A percentile compares a stretch with the other conserved stretches of the same genome.
Evolutionary conservation across 2,329 filamentous ascomycete species (phyloP).

Genomic region (Apiospora sp.): DNA sequence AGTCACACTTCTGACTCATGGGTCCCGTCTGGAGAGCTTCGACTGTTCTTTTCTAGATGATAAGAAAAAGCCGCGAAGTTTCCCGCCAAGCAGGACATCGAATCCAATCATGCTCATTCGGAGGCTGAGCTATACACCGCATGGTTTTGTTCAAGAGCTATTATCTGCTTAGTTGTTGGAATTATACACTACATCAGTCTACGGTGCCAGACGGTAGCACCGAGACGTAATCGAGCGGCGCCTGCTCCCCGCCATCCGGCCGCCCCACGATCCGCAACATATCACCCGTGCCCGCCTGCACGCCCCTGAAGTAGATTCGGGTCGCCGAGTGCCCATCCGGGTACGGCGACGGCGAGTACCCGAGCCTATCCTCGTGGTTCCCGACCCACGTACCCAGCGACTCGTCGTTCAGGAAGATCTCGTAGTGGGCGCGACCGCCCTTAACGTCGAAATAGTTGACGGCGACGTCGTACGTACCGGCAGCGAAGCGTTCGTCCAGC

Average conservation of each 20-base stretch:
- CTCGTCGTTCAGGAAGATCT: slow-evolving; percentile 60
- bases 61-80: too few species aligned
- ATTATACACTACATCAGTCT: slow-evolving; percentile 51
- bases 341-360: slow-evolving; percentile 64
- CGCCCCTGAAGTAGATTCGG: slow-evolving; percentile 59
- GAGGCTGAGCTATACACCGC: too few species aligned
- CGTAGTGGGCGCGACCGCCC: slow-evolving; percentile 64
- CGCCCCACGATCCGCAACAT: slow-evolving; percentile 53
- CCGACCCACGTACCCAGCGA: slow-evolving; percentile 66
- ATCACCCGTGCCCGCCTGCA: slow-evolving; percentile 38
- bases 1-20: too few species aligned
- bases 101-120: too few species aligned
- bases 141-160: background rate
- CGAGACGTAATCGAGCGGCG: slow-evolving; percentile 72
- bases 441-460: slow-evolving; percentile 73
- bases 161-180: background rate
- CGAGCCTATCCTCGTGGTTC: slow-evolving; percentile 65
- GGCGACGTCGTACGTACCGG: slow-evolving; percentile 67
- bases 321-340: slow-evolving; percentile 72
- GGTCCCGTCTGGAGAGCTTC: too few species aligned
- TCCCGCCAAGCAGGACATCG: too few species aligned
- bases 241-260: slow-evolving; percentile 67
- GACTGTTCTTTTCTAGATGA: too few species aligned
- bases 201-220: slow-evolving; percentile 65
- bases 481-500: slow-evolving; percentile 48